A percentile compares a stretch with the other conserved stretches of the same genome.
Conservation (phyloP, 441 rosid genomes). For the Dalechampia spathulata region DNA sequence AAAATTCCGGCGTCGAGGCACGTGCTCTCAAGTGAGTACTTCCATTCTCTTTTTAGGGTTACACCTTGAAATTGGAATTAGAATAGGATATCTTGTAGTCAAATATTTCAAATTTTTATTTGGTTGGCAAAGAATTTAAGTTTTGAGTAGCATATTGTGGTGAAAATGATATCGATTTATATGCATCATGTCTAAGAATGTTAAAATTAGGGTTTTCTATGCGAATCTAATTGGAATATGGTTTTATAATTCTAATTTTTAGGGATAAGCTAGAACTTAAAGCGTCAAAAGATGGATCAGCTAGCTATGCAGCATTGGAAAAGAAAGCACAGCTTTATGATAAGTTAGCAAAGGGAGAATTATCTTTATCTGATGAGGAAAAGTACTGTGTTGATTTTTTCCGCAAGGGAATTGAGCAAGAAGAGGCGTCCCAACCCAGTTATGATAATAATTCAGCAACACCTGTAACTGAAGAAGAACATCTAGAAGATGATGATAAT, state of each 20-base stretch:
- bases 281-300: conserved; percentile 71
- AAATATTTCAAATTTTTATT: no score
- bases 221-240: no score
- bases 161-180: no score
- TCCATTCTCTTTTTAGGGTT: no score
- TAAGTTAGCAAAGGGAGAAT: conserved; percentile 69
- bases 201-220: no score
- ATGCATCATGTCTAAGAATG: no score
- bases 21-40: conserved; percentile 58
- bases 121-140: no score
- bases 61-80: no score
- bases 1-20: conserved; percentile 76
- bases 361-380: conserved; percentile 76
- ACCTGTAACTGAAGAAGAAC: conserved; percentile 23
- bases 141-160: no score
- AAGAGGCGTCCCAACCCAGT: conserved; percentile 28
- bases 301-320: conserved; percentile 82
- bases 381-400: conserved; percentile 90
- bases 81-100: no score
- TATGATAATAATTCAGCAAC: conserved; percentile 17
- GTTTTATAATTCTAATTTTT: conserved; percentile 1
- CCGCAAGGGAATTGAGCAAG: conserved; percentile 49
- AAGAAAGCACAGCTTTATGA: conserved; percentile 84
- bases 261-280: conserved; percentile 92
- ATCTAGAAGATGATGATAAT: conserved; percentile 31